Evolutionary conservation across 2,329 filamentous ascomycete species (phyloP).

Genomic region (Aspergillus calidoustus): DNA sequence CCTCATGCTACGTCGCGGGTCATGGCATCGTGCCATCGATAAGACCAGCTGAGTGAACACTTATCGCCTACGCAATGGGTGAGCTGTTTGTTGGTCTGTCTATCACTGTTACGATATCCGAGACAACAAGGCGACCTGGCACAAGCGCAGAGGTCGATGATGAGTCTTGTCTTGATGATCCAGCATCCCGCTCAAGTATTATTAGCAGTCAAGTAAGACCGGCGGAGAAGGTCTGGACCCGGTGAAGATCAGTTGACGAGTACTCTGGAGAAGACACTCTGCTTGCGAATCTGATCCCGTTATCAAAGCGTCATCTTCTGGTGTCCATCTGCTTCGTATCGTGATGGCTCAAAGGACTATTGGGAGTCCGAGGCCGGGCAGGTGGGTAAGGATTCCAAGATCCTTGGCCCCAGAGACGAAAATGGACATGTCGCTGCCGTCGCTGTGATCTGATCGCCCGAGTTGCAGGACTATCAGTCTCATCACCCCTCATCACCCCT

Average conservation of each 20-base stretch:
- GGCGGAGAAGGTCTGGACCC: conserved; percentile 6
- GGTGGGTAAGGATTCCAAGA: not conserved
- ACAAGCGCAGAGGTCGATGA: not conserved
- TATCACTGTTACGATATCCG: not conserved
- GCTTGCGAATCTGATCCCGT: not conserved
- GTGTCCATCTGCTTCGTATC: not conserved
- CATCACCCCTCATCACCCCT: conserved; percentile 5
- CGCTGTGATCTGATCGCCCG: conserved; percentile 6
- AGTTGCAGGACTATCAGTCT: not conserved
- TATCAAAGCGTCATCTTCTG: conserved; percentile 3
- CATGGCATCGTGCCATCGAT: not conserved
- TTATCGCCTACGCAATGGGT: not conserved
- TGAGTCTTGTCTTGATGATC: not conserved
- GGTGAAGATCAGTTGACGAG: conserved; percentile 8
- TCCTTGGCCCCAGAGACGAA: not conserved
- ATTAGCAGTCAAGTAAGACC: not conserved
- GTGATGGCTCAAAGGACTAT: not conserved
- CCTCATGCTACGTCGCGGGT: not conserved
- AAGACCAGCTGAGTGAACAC: not conserved
- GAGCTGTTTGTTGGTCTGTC: not conserved
- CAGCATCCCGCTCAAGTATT: not conserved
- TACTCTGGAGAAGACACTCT: not conserved
- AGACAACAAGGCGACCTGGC: not conserved
- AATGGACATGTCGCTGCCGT: conserved; percentile 10
- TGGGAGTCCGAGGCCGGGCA: not conserved